These are phyloP conservation scores for Scutellaria minor DNA, from an alignment of 257 asterid species.

Conservation along the genomic window DNA sequence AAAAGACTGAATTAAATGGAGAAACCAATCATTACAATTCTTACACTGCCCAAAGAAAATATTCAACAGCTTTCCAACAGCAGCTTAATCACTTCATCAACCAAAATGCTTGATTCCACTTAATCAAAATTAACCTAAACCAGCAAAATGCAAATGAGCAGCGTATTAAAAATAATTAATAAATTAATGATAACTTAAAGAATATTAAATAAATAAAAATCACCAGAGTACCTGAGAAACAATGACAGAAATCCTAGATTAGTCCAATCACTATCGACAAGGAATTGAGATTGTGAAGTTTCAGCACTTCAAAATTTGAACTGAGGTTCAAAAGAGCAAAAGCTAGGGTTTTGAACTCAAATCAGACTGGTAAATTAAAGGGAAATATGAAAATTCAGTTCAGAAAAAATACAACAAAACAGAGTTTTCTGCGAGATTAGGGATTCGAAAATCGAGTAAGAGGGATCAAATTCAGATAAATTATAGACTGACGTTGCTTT, in stretches of 20 bases:
- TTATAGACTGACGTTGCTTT: conserved; percentile 44
- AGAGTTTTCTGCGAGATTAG: conserved; percentile 36
- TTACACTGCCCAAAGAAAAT: conserved; percentile 14
- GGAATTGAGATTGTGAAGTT: conserved; percentile 41
- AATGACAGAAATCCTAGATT: conserved; percentile 33
- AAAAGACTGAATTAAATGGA: too few species aligned
- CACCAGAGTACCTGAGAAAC: conserved; percentile 43
- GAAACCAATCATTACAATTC: neutral
- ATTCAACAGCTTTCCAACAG: neutral
- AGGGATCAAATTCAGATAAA: conserved; percentile 50
- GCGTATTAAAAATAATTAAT: too few species aligned
- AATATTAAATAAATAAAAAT: conserved; percentile 26
- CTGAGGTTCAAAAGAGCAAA: conserved; percentile 44
- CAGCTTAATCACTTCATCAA: too few species aligned
- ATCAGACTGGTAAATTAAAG: conserved; percentile 31
- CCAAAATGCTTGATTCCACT: too few species aligned
- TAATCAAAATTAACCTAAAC: too few species aligned
- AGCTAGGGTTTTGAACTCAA: conserved; percentile 58
- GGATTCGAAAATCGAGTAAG: conserved; percentile 47
- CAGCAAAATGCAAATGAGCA: too few species aligned
- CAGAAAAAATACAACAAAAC: neutral
- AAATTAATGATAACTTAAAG: neutral
- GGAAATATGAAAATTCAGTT: conserved; percentile 33
- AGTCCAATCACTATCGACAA: conserved; percentile 31
- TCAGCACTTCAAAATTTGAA: conserved; percentile 38